phyloP scores from a whole-genome alignment of 768 basidiomycete genomes.

The Suillus tomentosus region DNA sequence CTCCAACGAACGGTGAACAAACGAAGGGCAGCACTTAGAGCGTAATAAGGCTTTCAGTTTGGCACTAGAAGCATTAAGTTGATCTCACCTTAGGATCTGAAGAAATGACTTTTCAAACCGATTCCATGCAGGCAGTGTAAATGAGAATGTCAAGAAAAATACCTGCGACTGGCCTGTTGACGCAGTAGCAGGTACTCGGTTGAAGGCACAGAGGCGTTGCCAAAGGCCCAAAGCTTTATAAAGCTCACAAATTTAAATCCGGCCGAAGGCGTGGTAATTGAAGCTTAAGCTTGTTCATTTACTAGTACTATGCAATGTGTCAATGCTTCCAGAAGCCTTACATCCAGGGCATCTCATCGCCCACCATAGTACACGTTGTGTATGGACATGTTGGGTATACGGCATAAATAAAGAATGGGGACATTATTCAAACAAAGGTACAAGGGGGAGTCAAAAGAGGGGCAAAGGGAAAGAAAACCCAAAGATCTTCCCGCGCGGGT shows the following conservation, averaged over 20 bases:
- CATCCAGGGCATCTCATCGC: not conserved
- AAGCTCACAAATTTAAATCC: constrained; percentile 15
- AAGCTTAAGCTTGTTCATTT: not conserved
- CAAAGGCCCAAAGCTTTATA: constrained; percentile 18
- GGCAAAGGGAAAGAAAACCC: constrained; percentile 21
- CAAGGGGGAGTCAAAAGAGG: constrained; percentile 22
- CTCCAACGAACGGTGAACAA: constrained; percentile 20
- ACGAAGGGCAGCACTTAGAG: constrained; percentile 24
- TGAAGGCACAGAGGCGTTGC: constrained; percentile 19
- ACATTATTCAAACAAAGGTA: constrained; percentile 9
- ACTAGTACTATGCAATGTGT: not conserved
- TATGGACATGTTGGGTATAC: not conserved
- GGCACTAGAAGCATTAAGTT: constrained; percentile 9
- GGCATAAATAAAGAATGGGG: constrained; percentile 10
- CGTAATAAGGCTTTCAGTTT: not conserved
- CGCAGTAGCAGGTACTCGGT: constrained; percentile 15
- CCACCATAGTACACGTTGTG: not conserved
- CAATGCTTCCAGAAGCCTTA: not conserved
- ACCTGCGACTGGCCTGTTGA: constrained; percentile 9
- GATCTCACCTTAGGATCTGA: constrained; percentile 27
- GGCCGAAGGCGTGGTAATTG: constrained; percentile 27
- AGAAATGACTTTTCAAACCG: constrained; percentile 18
- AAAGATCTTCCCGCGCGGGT: constrained; percentile 13
- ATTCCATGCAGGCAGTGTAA: constrained; percentile 30
- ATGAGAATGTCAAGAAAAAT: constrained; percentile 7